Evolutionary conservation across 1,284 basidiomycete genomes (phyloP), one percentile per base, ranked within the genome.

Genomic region (Tylopilus orsonianus): DNA sequence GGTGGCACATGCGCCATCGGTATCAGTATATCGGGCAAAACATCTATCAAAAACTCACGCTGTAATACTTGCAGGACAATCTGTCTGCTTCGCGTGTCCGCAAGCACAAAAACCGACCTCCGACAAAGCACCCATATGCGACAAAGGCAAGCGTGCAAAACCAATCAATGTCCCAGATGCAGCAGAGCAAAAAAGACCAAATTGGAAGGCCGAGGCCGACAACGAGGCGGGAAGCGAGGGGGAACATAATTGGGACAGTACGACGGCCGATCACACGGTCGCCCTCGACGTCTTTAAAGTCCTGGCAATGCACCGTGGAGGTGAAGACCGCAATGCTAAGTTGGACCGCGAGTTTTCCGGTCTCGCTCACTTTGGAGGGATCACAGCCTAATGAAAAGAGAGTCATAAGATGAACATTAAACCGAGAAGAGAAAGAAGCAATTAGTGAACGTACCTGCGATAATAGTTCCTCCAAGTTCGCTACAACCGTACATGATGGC

Each of bases 221-320:
- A 4, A 55, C 58, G 19, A 62, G 37, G n/a, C 61, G 55, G 2
- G 60, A 62, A 0, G 52, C 10, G 16, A 52, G 12, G 0, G 71
- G 71, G 48, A 61, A 60, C 23, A 64, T 51, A 26, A 70, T 67
- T 4, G 72, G 70, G 12, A 73, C 53, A 0, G 70, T 73, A 1
- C 45, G 22, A 0, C 72, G 64, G 1, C 67, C 68, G 0, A 58
- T 58, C 29, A 60, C 3, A 6, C 48, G 47, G 37, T 74, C 72
- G 1, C 71, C 71, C 2, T 59, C 55, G 9, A 61, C 50, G 49
- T 73, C 71, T 22, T 67, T 62, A 47, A 74, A 74, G 50, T 73
- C 71, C 48, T 74, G 71, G 6, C 68, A 62, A 23, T 74, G 71
- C 6, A 71, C 66, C 0, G 72, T 73, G 0, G 69, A 69, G 1